Percentiles rank a stretch among this genome's conserved stretches.
Evolutionary conservation across 2,329 filamentous ascomycete genomes (phyloP).

Genomic region (Chaetomiaceae sp.): DNA sequence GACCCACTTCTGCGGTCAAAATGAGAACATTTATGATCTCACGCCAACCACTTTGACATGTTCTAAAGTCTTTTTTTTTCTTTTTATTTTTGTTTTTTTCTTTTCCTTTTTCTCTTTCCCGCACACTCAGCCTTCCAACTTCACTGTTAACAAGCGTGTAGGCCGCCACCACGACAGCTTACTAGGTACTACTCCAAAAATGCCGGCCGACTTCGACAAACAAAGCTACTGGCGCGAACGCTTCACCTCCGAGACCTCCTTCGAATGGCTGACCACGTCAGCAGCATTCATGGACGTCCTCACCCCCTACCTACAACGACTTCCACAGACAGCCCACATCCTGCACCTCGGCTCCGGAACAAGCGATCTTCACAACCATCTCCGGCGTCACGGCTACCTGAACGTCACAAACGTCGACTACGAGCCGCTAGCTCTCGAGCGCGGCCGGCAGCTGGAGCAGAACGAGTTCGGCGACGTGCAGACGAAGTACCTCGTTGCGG

Average conservation of each 20-base stretch:
- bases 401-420: slow-evolving; percentile 48
- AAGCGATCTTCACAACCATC: slow-evolving; percentile 45
- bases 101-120: no score
- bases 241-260: slow-evolving; percentile 41
- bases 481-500: slow-evolving; percentile 42
- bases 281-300: slow-evolving; percentile 38
- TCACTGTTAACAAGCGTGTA: no score
- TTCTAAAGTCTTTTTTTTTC: no score
- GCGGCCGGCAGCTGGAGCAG: slow-evolving; percentile 39
- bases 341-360: slow-evolving; percentile 48
- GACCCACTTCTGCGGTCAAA: no score
- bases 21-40: no score
- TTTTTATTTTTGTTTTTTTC: no score
- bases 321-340: slow-evolving; percentile 32
- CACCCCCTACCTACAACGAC: slow-evolving; percentile 34
- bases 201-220: slow-evolving; percentile 41
- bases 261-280: slow-evolving; percentile 47
- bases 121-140: no score
- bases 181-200: no score
- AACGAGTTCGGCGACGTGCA: slow-evolving; percentile 40
- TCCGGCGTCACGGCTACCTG: slow-evolving; percentile 40
- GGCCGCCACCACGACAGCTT: no score
- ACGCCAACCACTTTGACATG: no score
- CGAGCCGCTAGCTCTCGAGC: slow-evolving; percentile 43
- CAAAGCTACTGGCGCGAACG: slow-evolving; percentile 47